Percentiles rank a stretch among this genome's conserved stretches.
These are phyloP conservation scores for Aphanoascus verrucosus DNA, from an alignment of 2,329 filamentous ascomycete species.

Conservation along the genomic window DNA sequence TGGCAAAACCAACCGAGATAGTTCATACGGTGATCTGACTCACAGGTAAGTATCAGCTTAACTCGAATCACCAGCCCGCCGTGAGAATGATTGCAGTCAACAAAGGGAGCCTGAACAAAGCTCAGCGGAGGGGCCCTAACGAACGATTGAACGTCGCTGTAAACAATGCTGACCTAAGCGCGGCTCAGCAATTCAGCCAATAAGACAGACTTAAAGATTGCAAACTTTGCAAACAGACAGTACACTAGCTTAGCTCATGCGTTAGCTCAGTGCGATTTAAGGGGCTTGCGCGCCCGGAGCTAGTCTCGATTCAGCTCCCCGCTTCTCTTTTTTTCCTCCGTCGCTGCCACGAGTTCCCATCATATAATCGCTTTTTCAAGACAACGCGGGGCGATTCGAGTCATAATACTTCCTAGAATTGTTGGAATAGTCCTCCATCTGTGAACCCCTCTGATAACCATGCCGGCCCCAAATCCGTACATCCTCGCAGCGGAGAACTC, in stretches of 20 bases:
- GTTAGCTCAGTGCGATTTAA: neutral
- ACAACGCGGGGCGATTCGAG: neutral
- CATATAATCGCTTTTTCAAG: neutral
- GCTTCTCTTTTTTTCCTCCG: neutral
- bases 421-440: neutral
- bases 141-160: neutral
- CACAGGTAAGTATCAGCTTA: neutral
- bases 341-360: neutral
- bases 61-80: neutral
- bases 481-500: conserved; percentile 75
- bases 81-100: neutral
- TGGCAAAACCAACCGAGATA: neutral
- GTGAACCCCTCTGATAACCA: conserved; percentile 18
- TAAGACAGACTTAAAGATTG: neutral
- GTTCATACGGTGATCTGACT: neutral
- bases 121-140: neutral
- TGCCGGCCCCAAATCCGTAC: conserved; percentile 50
- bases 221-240: neutral
- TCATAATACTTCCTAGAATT: neutral
- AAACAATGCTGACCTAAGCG: neutral
- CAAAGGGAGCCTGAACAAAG: neutral
- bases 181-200: neutral
- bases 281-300: neutral
- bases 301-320: neutral
- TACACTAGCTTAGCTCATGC: neutral